Conservation (phyloP, 257 asterid species). For the Ehretia macrophylla region DNA sequence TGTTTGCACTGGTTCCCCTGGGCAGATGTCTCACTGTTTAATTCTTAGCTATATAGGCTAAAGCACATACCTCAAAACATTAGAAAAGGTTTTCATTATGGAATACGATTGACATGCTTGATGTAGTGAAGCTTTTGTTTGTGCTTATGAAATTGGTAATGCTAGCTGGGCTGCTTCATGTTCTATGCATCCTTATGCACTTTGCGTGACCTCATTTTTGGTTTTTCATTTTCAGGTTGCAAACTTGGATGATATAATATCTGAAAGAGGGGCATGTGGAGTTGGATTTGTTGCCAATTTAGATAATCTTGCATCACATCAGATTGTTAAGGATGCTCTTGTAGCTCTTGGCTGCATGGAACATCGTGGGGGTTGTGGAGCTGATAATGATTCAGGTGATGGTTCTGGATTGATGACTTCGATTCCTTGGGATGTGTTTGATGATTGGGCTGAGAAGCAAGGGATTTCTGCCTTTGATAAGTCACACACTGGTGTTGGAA, state of each 20-base stretch:
- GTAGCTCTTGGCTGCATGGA: slow-evolving; percentile 98
- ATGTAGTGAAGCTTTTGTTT: background rate
- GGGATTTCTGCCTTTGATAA: slow-evolving; percentile 68
- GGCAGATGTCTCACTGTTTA: no score
- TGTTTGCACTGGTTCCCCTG: no score
- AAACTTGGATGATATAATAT: slow-evolving; percentile 72
- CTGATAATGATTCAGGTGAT: slow-evolving; percentile 99
- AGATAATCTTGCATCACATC: slow-evolving; percentile 79
- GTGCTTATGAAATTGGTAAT: background rate
- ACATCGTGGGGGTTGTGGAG: slow-evolving; percentile 99
- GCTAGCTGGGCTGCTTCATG: background rate
- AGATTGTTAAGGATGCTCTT: slow-evolving; percentile 85
- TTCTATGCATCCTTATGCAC: background rate
- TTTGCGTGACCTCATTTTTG: background rate
- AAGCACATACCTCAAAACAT: background rate
- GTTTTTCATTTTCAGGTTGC: slow-evolving; percentile 57
- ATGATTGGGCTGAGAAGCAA: slow-evolving; percentile 82
- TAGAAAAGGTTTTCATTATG: background rate
- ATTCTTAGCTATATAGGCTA: background rate
- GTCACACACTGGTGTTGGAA: slow-evolving; percentile 89
- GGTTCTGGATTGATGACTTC: slow-evolving; percentile 97
- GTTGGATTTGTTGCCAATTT: slow-evolving; percentile 95
- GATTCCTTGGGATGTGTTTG: slow-evolving; percentile 91
- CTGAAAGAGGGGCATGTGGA: slow-evolving; percentile 97
- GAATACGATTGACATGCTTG: background rate